phyloP scores from a whole-genome alignment of 1,284 basidiomycete species.

The Ceratobasidium sp. region DNA sequence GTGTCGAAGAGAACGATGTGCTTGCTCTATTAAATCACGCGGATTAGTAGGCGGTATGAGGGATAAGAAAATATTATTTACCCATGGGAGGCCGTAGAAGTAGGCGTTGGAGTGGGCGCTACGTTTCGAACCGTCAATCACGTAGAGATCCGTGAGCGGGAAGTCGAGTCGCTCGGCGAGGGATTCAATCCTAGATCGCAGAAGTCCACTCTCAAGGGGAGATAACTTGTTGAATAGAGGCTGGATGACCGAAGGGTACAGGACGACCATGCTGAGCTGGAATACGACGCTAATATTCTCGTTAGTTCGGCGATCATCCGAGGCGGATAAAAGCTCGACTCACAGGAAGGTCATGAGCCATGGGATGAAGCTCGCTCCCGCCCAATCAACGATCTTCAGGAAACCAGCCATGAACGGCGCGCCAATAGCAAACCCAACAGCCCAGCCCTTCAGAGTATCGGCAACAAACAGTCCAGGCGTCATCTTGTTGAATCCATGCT shows the following conservation, averaged over 20 bases:
- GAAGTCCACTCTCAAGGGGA: slow-evolving; percentile 79
- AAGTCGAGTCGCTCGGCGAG: slow-evolving; percentile 88
- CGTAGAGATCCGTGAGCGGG: slow-evolving; percentile 94
- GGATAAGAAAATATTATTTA: slow-evolving; percentile 56
- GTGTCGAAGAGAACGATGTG: slow-evolving; percentile 99
- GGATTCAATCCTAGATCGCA: slow-evolving; percentile 79
- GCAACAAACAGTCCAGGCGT: slow-evolving; percentile 79
- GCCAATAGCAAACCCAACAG: slow-evolving; percentile 81
- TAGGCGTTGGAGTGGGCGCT: slow-evolving; percentile 96
- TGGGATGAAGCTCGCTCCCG: slow-evolving; percentile 73
- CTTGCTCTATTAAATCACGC: slow-evolving; percentile 67
- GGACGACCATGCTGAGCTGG: slow-evolving; percentile 86
- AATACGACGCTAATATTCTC: slow-evolving; percentile 72
- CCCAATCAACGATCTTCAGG: slow-evolving; percentile 92
- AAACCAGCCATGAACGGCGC: slow-evolving; percentile 89
- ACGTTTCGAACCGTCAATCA: slow-evolving; percentile 97
- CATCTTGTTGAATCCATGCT: slow-evolving; percentile 97
- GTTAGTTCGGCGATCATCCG: not conserved
- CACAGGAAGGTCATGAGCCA: slow-evolving; percentile 52
- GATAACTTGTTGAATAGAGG: slow-evolving; percentile 98
- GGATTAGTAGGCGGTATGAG: slow-evolving; percentile 28
- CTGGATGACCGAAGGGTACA: slow-evolving; percentile 93
- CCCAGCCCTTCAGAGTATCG: slow-evolving; percentile 86
- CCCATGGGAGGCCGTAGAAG: slow-evolving; percentile 95
- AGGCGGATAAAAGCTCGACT: slow-evolving; percentile 30